phyloP scores from a whole-genome alignment of 106 monocot genomes.

The Dioscorea zingiberensis region DNA sequence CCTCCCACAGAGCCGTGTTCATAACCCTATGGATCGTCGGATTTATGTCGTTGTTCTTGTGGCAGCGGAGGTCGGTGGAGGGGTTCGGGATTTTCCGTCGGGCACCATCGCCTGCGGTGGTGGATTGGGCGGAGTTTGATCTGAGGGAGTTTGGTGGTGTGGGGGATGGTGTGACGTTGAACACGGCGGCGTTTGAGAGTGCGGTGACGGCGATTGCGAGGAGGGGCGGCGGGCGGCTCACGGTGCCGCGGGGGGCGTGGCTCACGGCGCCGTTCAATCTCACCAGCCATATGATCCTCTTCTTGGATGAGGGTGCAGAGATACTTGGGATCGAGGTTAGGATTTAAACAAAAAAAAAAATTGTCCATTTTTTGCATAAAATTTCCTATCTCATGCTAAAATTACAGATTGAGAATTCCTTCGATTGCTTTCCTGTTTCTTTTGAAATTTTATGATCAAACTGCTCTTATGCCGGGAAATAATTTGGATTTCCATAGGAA shows the following conservation, averaged over 20 bases:
- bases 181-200: constrained; percentile 53
- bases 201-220: constrained; percentile 42
- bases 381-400: neutral
- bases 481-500: too few relatives aligned
- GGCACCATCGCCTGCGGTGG: neutral
- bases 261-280: constrained; percentile 72
- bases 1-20: constrained; percentile 9
- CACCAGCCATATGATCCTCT: constrained; percentile 69
- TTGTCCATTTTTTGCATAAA: neutral
- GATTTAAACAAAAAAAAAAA: neutral
- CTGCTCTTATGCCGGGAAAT: too few relatives aligned
- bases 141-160: constrained; percentile 60
- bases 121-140: constrained; percentile 13
- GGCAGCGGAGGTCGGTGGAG: constrained; percentile 24
- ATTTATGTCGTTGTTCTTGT: constrained; percentile 22
- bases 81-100: constrained; percentile 6
- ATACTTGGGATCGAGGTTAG: constrained; percentile 51
- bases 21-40: constrained; percentile 25
- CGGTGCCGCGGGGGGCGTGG: constrained; percentile 42
- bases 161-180: constrained; percentile 49
- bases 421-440: neutral
- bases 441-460: too few relatives aligned
- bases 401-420: too few relatives aligned
- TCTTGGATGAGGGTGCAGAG: constrained; percentile 45
- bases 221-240: constrained; percentile 53